Evolutionary conservation across 345 rosid genomes (phyloP).

Genomic region (Geranium rotundifolium): DNA sequence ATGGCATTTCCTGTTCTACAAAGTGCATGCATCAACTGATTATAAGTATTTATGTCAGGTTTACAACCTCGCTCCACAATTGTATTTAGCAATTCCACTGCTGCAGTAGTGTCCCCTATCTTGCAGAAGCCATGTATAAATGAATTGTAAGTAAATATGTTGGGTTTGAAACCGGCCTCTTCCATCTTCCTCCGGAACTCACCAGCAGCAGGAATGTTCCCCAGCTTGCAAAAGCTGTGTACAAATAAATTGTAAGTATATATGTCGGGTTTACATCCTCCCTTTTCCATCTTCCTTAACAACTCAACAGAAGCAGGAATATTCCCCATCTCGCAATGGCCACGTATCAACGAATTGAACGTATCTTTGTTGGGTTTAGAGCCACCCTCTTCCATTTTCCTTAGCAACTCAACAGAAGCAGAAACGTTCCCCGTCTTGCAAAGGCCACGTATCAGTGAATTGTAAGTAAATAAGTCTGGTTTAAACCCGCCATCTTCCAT

Average conservation of each 20-base stretch:
- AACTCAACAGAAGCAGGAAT: slow-evolving; percentile 40
- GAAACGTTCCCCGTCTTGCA: slow-evolving; percentile 35
- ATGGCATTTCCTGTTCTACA: slow-evolving; percentile 47
- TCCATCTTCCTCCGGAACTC: slow-evolving; percentile 47
- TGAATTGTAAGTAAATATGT: slow-evolving; percentile 51
- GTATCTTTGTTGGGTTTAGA: slow-evolving; percentile 39
- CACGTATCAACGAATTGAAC: slow-evolving; percentile 50
- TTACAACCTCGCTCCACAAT: slow-evolving; percentile 48
- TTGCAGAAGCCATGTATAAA: slow-evolving; percentile 58
- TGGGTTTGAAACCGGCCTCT: slow-evolving; percentile 39
- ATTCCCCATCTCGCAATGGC: slow-evolving; percentile 44
- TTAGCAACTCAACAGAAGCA: slow-evolving; percentile 36
- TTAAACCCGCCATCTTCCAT: slow-evolving; percentile 44
- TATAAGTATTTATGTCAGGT: slow-evolving; percentile 39
- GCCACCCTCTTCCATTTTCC: slow-evolving; percentile 47
- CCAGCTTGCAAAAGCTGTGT: slow-evolving; percentile 43
- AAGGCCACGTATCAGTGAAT: slow-evolving; percentile 52
- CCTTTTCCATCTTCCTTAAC: slow-evolving; percentile 52
- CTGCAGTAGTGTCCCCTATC: slow-evolving; percentile 40
- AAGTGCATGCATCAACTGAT: slow-evolving; percentile 49
- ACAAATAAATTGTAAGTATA: slow-evolving; percentile 53
- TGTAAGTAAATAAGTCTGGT: slow-evolving; percentile 56
- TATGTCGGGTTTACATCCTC: slow-evolving; percentile 48
- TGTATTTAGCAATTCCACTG: slow-evolving; percentile 50
- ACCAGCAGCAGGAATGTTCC: slow-evolving; percentile 66